A percentile compares a stretch with the other conserved stretches of the same genome.
These are phyloP conservation scores for Fusarium caatingaense DNA, from an alignment of 2,329 filamentous ascomycete genomes.

Conservation along the genomic window DNA sequence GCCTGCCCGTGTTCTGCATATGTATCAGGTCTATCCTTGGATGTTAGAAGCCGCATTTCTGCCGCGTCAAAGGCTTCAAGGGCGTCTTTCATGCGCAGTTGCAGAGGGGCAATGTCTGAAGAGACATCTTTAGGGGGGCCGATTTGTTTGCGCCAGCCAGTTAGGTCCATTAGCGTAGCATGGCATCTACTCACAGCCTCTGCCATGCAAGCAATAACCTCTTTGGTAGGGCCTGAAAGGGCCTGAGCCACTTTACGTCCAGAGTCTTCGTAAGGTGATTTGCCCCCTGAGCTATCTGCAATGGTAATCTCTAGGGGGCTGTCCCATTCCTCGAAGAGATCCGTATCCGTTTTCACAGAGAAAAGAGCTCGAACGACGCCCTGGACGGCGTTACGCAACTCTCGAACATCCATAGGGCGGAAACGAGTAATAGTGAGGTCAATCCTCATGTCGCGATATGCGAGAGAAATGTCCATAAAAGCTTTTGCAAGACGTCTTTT, in stretches of 20 bases:
- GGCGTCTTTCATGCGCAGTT: conserved; percentile 55
- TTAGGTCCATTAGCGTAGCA: conserved; percentile 65
- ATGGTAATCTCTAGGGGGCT: conserved; percentile 31
- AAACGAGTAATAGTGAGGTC: conserved; percentile 68
- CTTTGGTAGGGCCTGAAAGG: conserved; percentile 60
- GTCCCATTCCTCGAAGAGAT: conserved; percentile 55
- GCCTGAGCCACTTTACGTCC: conserved; percentile 41
- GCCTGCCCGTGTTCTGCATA: conserved; percentile 62
- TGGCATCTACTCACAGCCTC: conserved; percentile 60
- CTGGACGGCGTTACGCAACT: conserved; percentile 66
- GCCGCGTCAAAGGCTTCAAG: conserved; percentile 60
- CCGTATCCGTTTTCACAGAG: conserved; percentile 62
- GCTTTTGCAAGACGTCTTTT: conserved; percentile 61
- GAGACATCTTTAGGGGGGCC: conserved; percentile 57
- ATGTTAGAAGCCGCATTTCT: conserved; percentile 60
- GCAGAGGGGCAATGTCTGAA: conserved; percentile 54
- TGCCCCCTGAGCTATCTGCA: conserved; percentile 7
- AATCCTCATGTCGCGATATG: conserved; percentile 66
- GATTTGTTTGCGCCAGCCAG: conserved; percentile 61
- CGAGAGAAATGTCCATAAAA: conserved; percentile 67
- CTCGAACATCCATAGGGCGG: conserved; percentile 60
- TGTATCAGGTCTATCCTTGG: conserved; percentile 57
- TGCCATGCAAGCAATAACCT: conserved; percentile 60
- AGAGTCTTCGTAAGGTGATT: conserved; percentile 28
- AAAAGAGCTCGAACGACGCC: conserved; percentile 65